Evolutionary conservation across 1,139 yeast genomes (phyloP).

Genomic region (Hyphopichia burtonii): DNA sequence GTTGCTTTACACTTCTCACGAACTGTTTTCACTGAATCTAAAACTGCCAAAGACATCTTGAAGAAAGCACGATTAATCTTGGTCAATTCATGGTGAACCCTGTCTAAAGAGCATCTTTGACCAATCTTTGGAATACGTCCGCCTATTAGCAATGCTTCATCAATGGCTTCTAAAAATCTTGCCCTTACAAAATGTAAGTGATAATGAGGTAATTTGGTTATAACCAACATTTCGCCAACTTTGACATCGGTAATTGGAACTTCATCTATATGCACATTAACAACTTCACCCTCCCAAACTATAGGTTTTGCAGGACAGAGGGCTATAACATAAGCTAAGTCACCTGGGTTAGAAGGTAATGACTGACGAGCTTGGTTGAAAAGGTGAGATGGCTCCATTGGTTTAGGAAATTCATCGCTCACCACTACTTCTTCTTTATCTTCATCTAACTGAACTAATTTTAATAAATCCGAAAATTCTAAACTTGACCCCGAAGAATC

Average conservation of each 20-base stretch:
- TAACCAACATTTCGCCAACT: constrained; percentile 69
- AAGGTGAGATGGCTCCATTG: constrained; percentile 2
- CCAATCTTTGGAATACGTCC: constrained; percentile 43
- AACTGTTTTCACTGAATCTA: constrained; percentile 62
- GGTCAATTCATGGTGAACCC: constrained; percentile 73
- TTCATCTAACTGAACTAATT: constrained; percentile 17
- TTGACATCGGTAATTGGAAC: constrained; percentile 51
- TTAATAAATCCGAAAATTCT: constrained; percentile 33
- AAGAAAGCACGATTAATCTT: constrained; percentile 67
- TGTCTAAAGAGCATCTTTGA: constrained; percentile 68
- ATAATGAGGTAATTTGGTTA: constrained; percentile 49
- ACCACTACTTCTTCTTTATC: constrained; percentile 16
- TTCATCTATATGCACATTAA: constrained; percentile 51
- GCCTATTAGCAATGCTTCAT: constrained; percentile 50
- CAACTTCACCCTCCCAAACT: constrained; percentile 85
- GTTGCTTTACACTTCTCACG: constrained; percentile 41
- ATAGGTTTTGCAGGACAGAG: constrained; percentile 82
- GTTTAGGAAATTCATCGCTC: constrained; percentile 8
- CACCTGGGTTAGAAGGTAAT: constrained; percentile 25
- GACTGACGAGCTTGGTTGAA: constrained; percentile 11
- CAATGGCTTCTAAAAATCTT: constrained; percentile 51
- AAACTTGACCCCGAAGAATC: constrained; percentile 26
- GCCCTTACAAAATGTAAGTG: constrained; percentile 37
- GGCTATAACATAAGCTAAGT: constrained; percentile 65
- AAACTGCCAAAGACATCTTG: constrained; percentile 64